Base-by-base conservation (phyloP, 306 rosid species). In the Lathyrus aphaca region DNA sequence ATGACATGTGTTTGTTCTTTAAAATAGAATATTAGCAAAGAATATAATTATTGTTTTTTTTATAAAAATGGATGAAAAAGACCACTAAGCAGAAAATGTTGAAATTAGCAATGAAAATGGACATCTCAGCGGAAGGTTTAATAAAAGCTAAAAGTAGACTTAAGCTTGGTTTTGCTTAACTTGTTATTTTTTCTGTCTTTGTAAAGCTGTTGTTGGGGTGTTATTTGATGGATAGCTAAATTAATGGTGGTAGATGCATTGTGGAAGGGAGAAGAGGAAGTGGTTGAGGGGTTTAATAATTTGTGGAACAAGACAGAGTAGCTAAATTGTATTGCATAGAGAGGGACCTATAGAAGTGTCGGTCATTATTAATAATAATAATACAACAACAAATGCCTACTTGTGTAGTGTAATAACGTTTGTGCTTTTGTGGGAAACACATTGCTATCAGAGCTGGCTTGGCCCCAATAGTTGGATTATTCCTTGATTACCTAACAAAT, bases 361-460 rank as follows among this genome's bases (percentile, higher is more conserved):
- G 82, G 82, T 78, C 10, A 59, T 30, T 78, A 71, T 74, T 54
- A 64, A 29, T 77, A 37, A 29, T 77, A 37, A 65, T 75, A 80
- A 0, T 8, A 11, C 32, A 7, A 18, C 13, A 50, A 27, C 48
- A 48, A 69, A 74, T 27, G 73, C 37, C 63, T 54, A 49, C 10
- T 46, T 46, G 25, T 58, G 17, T 59, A 23, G 1, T 64, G 49
- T 65, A 42, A 69, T 76, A 68, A 59, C 38, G 56, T 66, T 72
- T 72, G 72, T 72, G 70, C 69, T 72, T 81, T 62, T 45, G 68
- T 54, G 16, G 29, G 39, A 61, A 72, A 63, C 15, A 69, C 54
- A 67, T 50, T 50, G 8, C 63, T 14, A 45, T 75, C 58, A 59
- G 76, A 71, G 78, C 59, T 60, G 75, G 8, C 49, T 43, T 56